Evolutionary conservation across 352 stramenopile species (phyloP).

Genomic region (Pseudoperonospora humuli): DNA sequence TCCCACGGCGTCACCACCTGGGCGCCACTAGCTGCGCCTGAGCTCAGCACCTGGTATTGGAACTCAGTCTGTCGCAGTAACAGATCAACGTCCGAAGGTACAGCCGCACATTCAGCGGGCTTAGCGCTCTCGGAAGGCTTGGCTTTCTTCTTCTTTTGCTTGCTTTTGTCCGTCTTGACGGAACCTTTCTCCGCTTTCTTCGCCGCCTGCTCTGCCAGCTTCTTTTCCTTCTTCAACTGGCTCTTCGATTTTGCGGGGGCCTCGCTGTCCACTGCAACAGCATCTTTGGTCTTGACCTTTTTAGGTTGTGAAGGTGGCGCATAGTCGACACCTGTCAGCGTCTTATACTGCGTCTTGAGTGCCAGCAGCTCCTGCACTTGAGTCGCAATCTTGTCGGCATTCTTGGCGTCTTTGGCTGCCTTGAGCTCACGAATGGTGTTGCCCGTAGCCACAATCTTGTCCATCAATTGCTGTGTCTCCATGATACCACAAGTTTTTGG

Average conservation of each 20-base stretch:
- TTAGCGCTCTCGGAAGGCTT: slow-evolving; percentile 73
- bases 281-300: slow-evolving; percentile 21
- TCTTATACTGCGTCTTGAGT: slow-evolving; percentile 79
- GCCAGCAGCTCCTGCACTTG: slow-evolving; percentile 55
- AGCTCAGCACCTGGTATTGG: slow-evolving; percentile 52
- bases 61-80: slow-evolving; percentile 70
- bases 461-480: slow-evolving; percentile 29
- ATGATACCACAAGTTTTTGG: no score
- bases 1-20: slow-evolving; percentile 91
- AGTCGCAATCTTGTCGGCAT: slow-evolving; percentile 31
- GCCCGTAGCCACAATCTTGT: slow-evolving; percentile 68
- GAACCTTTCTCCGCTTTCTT: slow-evolving; percentile 32
- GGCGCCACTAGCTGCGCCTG: slow-evolving; percentile 35
- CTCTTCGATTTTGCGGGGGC: slow-evolving; percentile 65
- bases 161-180: slow-evolving; percentile 27
- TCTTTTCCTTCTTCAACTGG: slow-evolving; percentile 87
- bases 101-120: slow-evolving; percentile 42
- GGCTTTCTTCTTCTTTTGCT: slow-evolving; percentile 38
- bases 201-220: slow-evolving; percentile 57
- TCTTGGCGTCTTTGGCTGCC: slow-evolving; percentile 51
- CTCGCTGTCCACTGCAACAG: slow-evolving; percentile 12
- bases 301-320: slow-evolving; percentile 33
- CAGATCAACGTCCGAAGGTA: slow-evolving; percentile 52
- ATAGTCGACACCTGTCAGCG: slow-evolving; percentile 65
- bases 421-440: slow-evolving; percentile 79